Evolutionary conservation across 2,329 filamentous ascomycete genomes (phyloP).

Genomic region (Aspergillus ustus): DNA sequence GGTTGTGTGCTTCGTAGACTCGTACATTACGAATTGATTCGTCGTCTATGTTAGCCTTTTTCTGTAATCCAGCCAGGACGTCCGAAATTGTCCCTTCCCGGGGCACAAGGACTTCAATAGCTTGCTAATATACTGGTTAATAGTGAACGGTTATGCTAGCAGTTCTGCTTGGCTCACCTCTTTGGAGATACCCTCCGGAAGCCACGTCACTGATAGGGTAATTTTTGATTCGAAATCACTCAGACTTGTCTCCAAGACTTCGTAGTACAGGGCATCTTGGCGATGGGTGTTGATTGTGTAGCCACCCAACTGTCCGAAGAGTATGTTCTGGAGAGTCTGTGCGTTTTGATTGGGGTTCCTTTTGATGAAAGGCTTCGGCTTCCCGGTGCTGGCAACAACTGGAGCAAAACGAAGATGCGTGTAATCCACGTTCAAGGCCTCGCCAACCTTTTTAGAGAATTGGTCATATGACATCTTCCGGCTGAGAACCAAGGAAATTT

Average conservation of each 20-base stretch:
- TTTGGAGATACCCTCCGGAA: constrained; percentile 89
- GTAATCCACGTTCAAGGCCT: constrained; percentile 74
- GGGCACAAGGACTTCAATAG: constrained; percentile 80
- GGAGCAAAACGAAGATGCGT: constrained; percentile 93
- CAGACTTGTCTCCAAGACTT: constrained; percentile 91
- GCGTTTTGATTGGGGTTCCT: constrained; percentile 69
- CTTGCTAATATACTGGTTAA: constrained; percentile 60
- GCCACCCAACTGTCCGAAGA: constrained; percentile 73
- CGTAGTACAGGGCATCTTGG: constrained; percentile 83
- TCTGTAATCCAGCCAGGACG: constrained; percentile 73
- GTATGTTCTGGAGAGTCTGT: constrained; percentile 76
- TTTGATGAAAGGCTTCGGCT: constrained; percentile 78
- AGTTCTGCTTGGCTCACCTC: constrained; percentile 61
- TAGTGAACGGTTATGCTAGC: background rate
- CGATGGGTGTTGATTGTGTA: constrained; percentile 72
- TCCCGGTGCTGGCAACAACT: constrained; percentile 75
- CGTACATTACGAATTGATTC: constrained; percentile 75
- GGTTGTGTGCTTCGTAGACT: constrained; percentile 79
- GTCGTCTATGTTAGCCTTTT: constrained; percentile 78
- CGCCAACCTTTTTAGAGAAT: constrained; percentile 80
- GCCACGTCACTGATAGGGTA: constrained; percentile 77
- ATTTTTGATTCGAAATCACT: constrained; percentile 94
- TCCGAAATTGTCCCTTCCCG: constrained; percentile 84
- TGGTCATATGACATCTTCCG: constrained; percentile 90
- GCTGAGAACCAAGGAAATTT: constrained; percentile 79